Evolutionary conservation across 495 filamentous ascomycete genomes (phyloP).

Genomic region (Lineolata rhizophorae): DNA sequence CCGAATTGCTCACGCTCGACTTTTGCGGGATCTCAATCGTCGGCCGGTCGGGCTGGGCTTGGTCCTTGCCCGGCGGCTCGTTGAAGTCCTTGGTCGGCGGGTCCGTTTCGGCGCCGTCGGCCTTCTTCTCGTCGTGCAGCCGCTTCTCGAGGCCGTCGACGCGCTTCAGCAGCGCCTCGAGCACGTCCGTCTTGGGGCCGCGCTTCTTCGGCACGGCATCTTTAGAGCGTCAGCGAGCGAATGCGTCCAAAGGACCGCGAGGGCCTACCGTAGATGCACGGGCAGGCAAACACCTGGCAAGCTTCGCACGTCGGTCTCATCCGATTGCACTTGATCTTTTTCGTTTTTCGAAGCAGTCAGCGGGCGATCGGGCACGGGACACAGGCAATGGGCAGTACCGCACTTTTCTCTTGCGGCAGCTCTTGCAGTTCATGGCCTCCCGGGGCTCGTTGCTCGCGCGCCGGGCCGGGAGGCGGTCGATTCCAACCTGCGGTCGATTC

Average conservation of each 20-base stretch:
- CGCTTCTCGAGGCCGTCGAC: slow-evolving; percentile 67
- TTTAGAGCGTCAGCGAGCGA: slow-evolving; percentile 12
- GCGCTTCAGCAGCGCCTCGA: slow-evolving; percentile 62
- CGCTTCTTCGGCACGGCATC: slow-evolving; percentile 77
- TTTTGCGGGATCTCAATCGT: background rate
- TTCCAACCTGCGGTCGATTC: slow-evolving; percentile 63
- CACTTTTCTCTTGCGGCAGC: slow-evolving; percentile 74
- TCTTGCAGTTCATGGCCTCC: slow-evolving; percentile 89
- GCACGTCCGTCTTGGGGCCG: slow-evolving; percentile 70
- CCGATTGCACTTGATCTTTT: slow-evolving; percentile 63
- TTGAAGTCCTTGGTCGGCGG: background rate
- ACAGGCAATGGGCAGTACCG: too few species aligned
- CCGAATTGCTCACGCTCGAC: too few species aligned
- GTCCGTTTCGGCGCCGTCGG: slow-evolving; percentile 2
- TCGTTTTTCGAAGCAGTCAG: background rate
- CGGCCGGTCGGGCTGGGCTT: background rate
- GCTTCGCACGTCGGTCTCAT: slow-evolving; percentile 66
- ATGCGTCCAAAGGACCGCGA: slow-evolving; percentile 1
- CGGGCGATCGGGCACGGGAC: too few species aligned
- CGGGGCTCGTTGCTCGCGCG: slow-evolving; percentile 53
- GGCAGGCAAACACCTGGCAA: slow-evolving; percentile 69
- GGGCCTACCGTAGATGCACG: slow-evolving; percentile 64
- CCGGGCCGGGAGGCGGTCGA: slow-evolving; percentile 56
- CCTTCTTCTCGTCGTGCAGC: slow-evolving; percentile 26
- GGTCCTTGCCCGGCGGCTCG: background rate